Percentiles rank a stretch among this genome's conserved stretches.
These are phyloP conservation scores for Oryza rufipogon DNA, from an alignment of 176 grass and related monocot species.

Conservation along the genomic window DNA sequence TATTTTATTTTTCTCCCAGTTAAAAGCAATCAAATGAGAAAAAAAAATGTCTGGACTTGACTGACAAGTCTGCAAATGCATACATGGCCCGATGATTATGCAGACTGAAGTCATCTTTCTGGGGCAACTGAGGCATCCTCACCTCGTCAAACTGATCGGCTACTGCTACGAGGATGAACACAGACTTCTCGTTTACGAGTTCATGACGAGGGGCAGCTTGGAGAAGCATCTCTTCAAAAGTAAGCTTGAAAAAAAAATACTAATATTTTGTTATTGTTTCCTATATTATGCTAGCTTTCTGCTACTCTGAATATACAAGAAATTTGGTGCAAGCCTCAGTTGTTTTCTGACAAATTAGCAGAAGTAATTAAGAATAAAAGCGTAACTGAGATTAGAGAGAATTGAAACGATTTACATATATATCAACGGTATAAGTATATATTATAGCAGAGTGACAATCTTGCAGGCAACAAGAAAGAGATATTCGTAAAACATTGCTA, in stretches of 20 bases:
- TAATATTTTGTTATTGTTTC: not conserved
- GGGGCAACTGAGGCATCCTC: constrained; percentile 63
- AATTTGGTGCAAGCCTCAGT: not conserved
- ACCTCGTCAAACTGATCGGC: constrained; percentile 79
- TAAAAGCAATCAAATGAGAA: not conserved
- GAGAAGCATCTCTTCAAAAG: constrained; percentile 87
- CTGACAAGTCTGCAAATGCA: not conserved
- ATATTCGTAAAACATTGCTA: constrained; percentile 35
- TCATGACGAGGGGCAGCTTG: constrained; percentile 72
- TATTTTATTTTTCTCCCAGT: not conserved
- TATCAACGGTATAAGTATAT: not conserved
- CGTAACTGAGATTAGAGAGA: not conserved
- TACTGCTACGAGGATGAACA: constrained; percentile 80
- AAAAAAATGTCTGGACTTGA: not conserved
- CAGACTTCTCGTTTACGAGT: constrained; percentile 74
- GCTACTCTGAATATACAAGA: not conserved
- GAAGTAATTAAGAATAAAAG: not conserved
- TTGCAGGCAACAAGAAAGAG: constrained; percentile 46
- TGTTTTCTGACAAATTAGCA: not conserved
- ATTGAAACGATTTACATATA: not conserved
- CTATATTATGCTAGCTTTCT: too few relatives aligned
- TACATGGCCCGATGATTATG: not conserved
- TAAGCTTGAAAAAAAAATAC: constrained; percentile 32
- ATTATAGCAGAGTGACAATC: not conserved
- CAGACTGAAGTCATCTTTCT: constrained; percentile 68